phyloP scores from a whole-genome alignment of 2,329 filamentous ascomycete species.

The Xylaria arbuscula region DNA sequence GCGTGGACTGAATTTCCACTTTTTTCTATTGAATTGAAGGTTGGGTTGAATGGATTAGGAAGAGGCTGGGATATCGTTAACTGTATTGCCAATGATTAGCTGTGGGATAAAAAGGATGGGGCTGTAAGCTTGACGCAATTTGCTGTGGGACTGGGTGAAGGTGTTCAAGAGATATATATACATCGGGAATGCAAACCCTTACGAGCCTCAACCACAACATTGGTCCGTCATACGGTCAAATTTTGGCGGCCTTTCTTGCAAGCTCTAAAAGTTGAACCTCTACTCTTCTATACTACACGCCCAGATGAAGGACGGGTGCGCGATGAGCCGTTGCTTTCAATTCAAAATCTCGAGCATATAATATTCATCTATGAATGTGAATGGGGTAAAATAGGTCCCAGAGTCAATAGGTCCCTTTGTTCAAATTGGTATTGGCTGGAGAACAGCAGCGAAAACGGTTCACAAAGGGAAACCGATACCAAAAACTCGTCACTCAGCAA shows the following conservation, averaged over 20 bases:
- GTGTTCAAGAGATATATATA: slow-evolving; percentile 23
- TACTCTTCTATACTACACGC: too few species aligned
- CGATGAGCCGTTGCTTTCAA: not conserved
- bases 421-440: not conserved
- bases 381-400: not conserved
- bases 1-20: slow-evolving; percentile 36
- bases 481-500: not conserved
- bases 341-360: not conserved
- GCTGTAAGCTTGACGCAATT: slow-evolving; percentile 16
- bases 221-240: slow-evolving; percentile 17
- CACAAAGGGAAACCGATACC: not conserved
- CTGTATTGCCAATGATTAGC: slow-evolving; percentile 19
- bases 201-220: slow-evolving; percentile 26
- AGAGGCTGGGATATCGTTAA: slow-evolving; percentile 26
- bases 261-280: not conserved
- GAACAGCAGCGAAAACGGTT: not conserved
- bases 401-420: not conserved
- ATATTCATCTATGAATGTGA: not conserved
- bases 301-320: not conserved
- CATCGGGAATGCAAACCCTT: slow-evolving; percentile 24
- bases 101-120: slow-evolving; percentile 19
- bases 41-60: slow-evolving; percentile 29
- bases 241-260: slow-evolving; percentile 19
- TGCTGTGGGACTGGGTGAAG: slow-evolving; percentile 24
- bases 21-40: slow-evolving; percentile 27